Conservation (phyloP, 345 rosid species). For the Melastoma malabathricum region DNA sequence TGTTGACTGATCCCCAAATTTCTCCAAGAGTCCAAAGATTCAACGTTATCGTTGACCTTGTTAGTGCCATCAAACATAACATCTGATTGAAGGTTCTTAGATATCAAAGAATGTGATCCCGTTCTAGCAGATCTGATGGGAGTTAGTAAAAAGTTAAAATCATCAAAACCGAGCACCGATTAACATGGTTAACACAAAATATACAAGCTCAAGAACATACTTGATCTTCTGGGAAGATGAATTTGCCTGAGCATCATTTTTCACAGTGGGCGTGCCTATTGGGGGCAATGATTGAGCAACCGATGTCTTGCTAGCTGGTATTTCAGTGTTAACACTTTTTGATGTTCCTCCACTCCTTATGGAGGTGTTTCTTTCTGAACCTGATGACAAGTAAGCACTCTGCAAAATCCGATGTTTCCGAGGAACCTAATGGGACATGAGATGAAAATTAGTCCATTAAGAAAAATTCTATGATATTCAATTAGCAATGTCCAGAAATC, state of each 20-base stretch:
- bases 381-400: constrained; percentile 17
- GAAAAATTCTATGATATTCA: too few species aligned
- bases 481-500: background rate
- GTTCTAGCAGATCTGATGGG: constrained; percentile 1
- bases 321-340: constrained; percentile 23
- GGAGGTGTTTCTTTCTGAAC: constrained; percentile 30
- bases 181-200: too few species aligned
- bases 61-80: constrained; percentile 42
- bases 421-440: constrained; percentile 33
- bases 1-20: constrained; percentile 52
- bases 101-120: constrained; percentile 8
- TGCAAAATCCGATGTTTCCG: constrained; percentile 40
- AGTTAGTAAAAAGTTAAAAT: background rate
- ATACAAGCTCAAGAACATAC: constrained; percentile 17
- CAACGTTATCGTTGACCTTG: constrained; percentile 46
- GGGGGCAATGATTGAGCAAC: constrained; percentile 57
- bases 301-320: constrained; percentile 21
- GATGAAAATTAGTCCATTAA: constrained; percentile 1
- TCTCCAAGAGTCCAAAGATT: constrained; percentile 65
- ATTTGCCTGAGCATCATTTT: constrained; percentile 43
- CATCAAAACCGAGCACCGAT: too few species aligned
- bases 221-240: constrained; percentile 35
- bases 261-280: constrained; percentile 60
- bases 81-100: constrained; percentile 28
- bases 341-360: constrained; percentile 28